phyloP scores from a whole-genome alignment of 768 basidiomycete genomes.

The Leccinellum luteum region DNA sequence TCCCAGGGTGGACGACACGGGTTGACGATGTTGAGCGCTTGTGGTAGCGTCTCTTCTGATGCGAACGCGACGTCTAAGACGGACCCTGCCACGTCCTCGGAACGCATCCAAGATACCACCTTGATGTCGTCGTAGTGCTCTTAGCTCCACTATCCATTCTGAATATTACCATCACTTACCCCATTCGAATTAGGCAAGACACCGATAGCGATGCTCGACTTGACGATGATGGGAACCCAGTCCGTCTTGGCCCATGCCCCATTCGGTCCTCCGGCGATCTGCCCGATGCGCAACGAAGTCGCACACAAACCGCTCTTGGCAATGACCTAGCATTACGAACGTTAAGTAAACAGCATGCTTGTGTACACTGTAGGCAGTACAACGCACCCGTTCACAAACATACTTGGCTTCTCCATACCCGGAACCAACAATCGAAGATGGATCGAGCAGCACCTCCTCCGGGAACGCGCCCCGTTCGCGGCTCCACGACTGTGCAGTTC shows the following conservation, averaged over 20 bases:
- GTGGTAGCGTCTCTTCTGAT: conserved; percentile 9
- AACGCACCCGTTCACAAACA: conserved; percentile 34
- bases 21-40: conserved; percentile 37
- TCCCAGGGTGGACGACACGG: conserved; percentile 35
- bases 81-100: conserved; percentile 33
- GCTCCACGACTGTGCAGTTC: conserved; percentile 23
- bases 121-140: neutral
- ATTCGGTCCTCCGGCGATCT: conserved; percentile 32
- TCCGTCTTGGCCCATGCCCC: conserved; percentile 36
- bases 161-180: conserved; percentile 21
- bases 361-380: conserved; percentile 7
- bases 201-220: conserved; percentile 29
- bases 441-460: conserved; percentile 33
- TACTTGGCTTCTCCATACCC: conserved; percentile 41
- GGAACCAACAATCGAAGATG: conserved; percentile 27
- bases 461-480: conserved; percentile 14
- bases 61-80: conserved; percentile 34
- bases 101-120: conserved; percentile 37
- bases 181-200: conserved; percentile 32
- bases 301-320: conserved; percentile 23
- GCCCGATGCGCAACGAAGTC: conserved; percentile 31
- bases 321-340: conserved; percentile 18
- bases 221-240: conserved; percentile 37
- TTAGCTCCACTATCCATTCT: neutral
- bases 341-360: neutral